Evolutionary conservation across 2,329 filamentous ascomycete species (phyloP).

Genomic region (Penicillium sp.): DNA sequence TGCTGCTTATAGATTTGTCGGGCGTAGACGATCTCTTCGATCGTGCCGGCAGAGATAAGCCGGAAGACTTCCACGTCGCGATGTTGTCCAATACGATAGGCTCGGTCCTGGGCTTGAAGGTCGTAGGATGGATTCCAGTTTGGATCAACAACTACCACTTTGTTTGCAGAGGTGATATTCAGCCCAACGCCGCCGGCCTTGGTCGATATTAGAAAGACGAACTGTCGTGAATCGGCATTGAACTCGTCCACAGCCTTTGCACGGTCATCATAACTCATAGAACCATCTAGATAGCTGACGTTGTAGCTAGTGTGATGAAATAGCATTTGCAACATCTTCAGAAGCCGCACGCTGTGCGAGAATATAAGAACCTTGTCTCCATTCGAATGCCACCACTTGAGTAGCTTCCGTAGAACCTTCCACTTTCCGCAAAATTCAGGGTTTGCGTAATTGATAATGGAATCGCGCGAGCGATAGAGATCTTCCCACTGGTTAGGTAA

Average conservation of each 20-base stretch:
- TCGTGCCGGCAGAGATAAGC: slow-evolving; percentile 83
- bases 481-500: slow-evolving; percentile 72
- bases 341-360: slow-evolving; percentile 81
- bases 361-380: slow-evolving; percentile 96
- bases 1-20: slow-evolving; percentile 99
- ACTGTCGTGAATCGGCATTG: slow-evolving; percentile 81
- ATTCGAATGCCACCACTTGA: slow-evolving; percentile 84
- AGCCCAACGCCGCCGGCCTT: slow-evolving; percentile 89
- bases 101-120: slow-evolving; percentile 91
- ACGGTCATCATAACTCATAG: slow-evolving; percentile 78
- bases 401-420: slow-evolving; percentile 81
- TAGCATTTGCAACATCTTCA: slow-evolving; percentile 79
- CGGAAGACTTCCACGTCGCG: slow-evolving; percentile 95
- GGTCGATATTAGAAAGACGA: slow-evolving; percentile 94
- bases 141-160: slow-evolving; percentile 94
- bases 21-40: slow-evolving; percentile 96
- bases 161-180: slow-evolving; percentile 97
- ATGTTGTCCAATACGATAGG: slow-evolving; percentile 90
- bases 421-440: slow-evolving; percentile 95
- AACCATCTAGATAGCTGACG: slow-evolving; percentile 85
- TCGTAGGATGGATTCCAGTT: slow-evolving; percentile 98
- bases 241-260: slow-evolving; percentile 82
- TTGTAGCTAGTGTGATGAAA: slow-evolving; percentile 89
- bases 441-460: slow-evolving; percentile 76
- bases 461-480: slow-evolving; percentile 72